Conservation (phyloP, 148 eudicot genomes). For the Spergularia marina region DNA sequence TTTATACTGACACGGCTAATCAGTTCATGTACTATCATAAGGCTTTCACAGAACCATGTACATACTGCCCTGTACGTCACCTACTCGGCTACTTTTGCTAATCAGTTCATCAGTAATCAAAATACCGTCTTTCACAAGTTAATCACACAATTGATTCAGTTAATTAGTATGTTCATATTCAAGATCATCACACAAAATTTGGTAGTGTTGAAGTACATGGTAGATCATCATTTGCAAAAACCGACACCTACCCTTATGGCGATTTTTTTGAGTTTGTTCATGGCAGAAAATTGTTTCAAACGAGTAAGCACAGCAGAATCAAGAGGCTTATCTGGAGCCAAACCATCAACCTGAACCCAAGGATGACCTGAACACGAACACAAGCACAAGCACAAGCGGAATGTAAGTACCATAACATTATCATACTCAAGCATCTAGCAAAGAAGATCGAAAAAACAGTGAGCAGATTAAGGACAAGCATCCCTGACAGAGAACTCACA, state of each 20-base stretch:
- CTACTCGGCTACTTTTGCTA: no score
- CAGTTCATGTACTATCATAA: no score
- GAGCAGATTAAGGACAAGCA: background rate
- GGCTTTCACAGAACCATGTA: no score
- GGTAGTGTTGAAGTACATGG: background rate
- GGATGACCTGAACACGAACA: constrained; percentile 37
- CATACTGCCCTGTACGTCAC: no score
- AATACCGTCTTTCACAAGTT: background rate
- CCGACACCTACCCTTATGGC: constrained; percentile 34
- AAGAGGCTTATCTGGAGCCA: constrained; percentile 40
- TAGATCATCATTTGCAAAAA: background rate
- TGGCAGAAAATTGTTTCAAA: constrained; percentile 41
- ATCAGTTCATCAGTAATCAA: no score
- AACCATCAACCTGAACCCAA: constrained; percentile 40
- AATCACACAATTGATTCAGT: background rate
- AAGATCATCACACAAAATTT: background rate
- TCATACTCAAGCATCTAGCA: background rate
- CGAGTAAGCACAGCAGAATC: constrained; percentile 38
- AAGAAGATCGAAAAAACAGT: background rate
- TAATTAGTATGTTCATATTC: background rate
- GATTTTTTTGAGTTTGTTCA: constrained; percentile 46
- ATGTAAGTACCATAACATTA: background rate
- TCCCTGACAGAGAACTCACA: constrained; percentile 30
- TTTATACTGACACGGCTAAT: no score
- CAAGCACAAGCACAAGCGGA: background rate